Percentiles rank a stretch among this genome's conserved stretches.
Evolutionary conservation across 805 yeast species (phyloP).

Genomic region (Wickerhamiella spandovensis): DNA sequence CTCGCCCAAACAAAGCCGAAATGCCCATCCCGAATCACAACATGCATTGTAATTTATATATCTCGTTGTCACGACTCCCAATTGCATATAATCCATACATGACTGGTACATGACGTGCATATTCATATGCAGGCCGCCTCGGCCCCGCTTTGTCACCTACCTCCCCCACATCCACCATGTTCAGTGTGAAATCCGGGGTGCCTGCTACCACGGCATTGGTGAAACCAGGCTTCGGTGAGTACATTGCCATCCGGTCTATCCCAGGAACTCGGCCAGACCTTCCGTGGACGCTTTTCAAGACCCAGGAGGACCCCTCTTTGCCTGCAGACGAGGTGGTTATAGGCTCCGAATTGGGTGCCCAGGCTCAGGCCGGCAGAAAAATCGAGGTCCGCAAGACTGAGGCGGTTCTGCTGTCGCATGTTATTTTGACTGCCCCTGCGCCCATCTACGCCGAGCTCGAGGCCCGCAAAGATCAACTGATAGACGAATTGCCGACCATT

Average conservation of each 20-base stretch:
- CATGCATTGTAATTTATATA: too few relatives aligned
- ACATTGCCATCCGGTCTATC: background rate
- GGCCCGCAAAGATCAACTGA: conserved; percentile 25
- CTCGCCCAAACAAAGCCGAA: too few relatives aligned
- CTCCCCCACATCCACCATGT: background rate
- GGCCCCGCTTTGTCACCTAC: conserved; percentile 1
- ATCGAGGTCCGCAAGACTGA: conserved; percentile 1
- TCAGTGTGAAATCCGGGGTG: background rate
- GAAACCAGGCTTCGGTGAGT: background rate
- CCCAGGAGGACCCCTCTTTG: background rate
- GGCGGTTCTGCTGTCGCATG: conserved; percentile 24
- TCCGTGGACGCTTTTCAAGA: conserved; percentile 6
- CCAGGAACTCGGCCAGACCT: background rate
- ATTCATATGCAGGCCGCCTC: background rate
- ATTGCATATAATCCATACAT: too few relatives aligned
- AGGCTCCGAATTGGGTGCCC: background rate
- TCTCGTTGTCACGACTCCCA: too few relatives aligned
- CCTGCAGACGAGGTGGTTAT: background rate
- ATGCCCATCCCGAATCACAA: too few relatives aligned
- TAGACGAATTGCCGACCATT: conserved; percentile 25
- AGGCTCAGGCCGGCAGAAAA: background rate
- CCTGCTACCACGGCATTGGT: background rate
- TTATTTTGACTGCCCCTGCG: conserved; percentile 33
- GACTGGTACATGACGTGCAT: background rate
- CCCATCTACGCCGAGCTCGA: conserved; percentile 34